Percentiles rank a stretch among this genome's conserved stretches.
These are phyloP conservation scores for Paracamarosporium sp. DNA, from an alignment of 2,329 filamentous ascomycete genomes.

Conservation along the genomic window DNA sequence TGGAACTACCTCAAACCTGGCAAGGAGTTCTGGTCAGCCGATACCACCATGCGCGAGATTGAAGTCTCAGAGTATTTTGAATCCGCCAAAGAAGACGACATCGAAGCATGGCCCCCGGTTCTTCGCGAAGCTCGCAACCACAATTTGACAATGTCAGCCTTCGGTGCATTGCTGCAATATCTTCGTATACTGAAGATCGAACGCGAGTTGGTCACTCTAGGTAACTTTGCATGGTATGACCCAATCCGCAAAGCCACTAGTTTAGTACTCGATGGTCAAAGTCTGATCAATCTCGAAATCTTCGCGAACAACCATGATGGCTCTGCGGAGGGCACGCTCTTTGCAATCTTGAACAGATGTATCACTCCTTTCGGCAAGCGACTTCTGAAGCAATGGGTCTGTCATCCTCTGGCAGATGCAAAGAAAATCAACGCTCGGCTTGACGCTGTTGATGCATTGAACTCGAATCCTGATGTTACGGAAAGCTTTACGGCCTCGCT, in stretches of 20 bases:
- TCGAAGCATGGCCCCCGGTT: constrained; percentile 77
- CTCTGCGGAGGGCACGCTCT: constrained; percentile 83
- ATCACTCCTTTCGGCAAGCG: constrained; percentile 97
- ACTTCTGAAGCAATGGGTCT: constrained; percentile 95
- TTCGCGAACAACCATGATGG: constrained; percentile 94
- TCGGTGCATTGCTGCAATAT: constrained; percentile 89
- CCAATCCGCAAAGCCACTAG: constrained; percentile 91
- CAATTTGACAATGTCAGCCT: constrained; percentile 85
- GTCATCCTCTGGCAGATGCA: constrained; percentile 88
- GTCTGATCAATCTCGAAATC: constrained; percentile 95
- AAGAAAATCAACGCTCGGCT: constrained; percentile 89
- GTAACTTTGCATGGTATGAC: constrained; percentile 90
- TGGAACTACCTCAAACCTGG: constrained; percentile 92
- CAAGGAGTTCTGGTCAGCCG: constrained; percentile 90
- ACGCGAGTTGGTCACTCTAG: constrained; percentile 82
- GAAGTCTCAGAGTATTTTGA: constrained; percentile 81
- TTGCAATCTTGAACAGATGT: constrained; percentile 88
- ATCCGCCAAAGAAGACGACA: constrained; percentile 61
- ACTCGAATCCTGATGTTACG: constrained; percentile 78
- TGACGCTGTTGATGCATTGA: constrained; percentile 92
- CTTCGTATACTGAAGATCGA: constrained; percentile 85
- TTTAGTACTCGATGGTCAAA: constrained; percentile 92
- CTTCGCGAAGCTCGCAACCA: constrained; percentile 77
- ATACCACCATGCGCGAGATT: constrained; percentile 81
- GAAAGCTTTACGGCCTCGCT: constrained; percentile 90